Conservation (phyloP, 345 rosid genomes). For the Ailanthus altissimus region DNA sequence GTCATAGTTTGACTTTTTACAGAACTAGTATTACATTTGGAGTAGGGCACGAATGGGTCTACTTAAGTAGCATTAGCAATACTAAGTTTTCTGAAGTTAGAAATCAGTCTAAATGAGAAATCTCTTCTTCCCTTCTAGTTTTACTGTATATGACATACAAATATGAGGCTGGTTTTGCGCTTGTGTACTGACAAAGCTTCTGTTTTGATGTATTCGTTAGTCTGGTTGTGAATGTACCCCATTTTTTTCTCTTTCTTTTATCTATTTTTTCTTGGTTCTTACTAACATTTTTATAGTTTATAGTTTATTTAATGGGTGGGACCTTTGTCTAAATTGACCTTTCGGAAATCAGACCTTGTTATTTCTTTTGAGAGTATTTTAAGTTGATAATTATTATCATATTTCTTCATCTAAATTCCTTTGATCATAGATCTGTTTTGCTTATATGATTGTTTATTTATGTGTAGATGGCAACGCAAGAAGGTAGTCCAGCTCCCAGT, state of each 20-base stretch:
- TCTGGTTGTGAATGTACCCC: not conserved
- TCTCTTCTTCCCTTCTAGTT: not conserved
- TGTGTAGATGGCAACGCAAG: conserved; percentile 61
- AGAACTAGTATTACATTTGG: not conserved
- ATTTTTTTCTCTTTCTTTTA: not conserved
- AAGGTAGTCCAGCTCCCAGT: conserved; percentile 42
- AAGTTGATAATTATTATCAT: not conserved
- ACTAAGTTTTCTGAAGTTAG: not conserved
- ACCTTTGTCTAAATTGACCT: not conserved
- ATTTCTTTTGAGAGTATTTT: not conserved
- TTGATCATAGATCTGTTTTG: not conserved
- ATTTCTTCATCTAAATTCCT: not conserved
- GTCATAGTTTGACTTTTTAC: not conserved
- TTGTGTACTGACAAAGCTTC: not conserved
- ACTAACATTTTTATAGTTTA: not conserved
- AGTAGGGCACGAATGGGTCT: not conserved
- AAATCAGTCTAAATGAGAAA: not conserved
- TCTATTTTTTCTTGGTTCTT: not conserved
- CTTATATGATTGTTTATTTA: not conserved
- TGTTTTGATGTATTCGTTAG: not conserved
- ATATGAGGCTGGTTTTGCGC: not conserved
- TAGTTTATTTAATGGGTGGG: not conserved
- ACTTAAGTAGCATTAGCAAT: not conserved
- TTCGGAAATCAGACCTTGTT: not conserved
- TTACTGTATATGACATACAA: not conserved